phyloP scores from a whole-genome alignment of 768 basidiomycete genomes.

The Zangia roseola region DNA sequence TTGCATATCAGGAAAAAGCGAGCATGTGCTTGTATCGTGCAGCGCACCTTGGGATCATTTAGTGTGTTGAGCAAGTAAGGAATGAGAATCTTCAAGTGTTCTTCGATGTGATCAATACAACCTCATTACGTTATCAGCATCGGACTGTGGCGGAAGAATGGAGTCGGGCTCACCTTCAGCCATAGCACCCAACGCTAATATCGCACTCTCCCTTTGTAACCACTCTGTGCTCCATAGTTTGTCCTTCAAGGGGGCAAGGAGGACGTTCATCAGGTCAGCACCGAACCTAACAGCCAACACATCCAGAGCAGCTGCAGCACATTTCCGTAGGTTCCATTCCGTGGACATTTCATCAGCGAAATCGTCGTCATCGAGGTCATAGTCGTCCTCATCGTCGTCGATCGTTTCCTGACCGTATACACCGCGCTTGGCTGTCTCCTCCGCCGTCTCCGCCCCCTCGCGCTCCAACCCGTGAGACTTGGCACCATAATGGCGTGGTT shows the following conservation, averaged over 20 bases:
- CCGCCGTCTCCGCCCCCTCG: slow-evolving; percentile 44
- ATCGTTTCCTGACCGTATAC: slow-evolving; percentile 81
- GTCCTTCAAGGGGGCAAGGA: slow-evolving; percentile 87
- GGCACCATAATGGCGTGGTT: slow-evolving; percentile 86
- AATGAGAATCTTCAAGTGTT: slow-evolving; percentile 89
- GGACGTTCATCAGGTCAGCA: slow-evolving; percentile 82
- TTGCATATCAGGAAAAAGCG: slow-evolving; percentile 1
- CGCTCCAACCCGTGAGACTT: slow-evolving; percentile 86
- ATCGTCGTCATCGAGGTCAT: slow-evolving; percentile 78
- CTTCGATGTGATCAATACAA: slow-evolving; percentile 94
- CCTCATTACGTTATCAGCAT: slow-evolving; percentile 46
- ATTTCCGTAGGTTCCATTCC: slow-evolving; percentile 98
- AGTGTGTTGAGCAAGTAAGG: slow-evolving; percentile 91
- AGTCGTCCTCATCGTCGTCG: slow-evolving; percentile 85
- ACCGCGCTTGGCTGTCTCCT: slow-evolving; percentile 41
- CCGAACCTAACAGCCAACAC: slow-evolving; percentile 94
- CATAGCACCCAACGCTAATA: slow-evolving; percentile 95
- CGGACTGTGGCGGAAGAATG: neutral
- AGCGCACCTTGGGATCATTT: slow-evolving; percentile 82
- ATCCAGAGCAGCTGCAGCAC: slow-evolving; percentile 95
- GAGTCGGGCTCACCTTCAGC: slow-evolving; percentile 75
- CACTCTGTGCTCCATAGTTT: slow-evolving; percentile 93
- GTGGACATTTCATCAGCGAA: slow-evolving; percentile 97
- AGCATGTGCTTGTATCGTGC: neutral
- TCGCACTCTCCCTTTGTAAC: slow-evolving; percentile 93